phyloP scores from a whole-genome alignment of 768 basidiomycete species.

The Lepiota subincarnata region DNA sequence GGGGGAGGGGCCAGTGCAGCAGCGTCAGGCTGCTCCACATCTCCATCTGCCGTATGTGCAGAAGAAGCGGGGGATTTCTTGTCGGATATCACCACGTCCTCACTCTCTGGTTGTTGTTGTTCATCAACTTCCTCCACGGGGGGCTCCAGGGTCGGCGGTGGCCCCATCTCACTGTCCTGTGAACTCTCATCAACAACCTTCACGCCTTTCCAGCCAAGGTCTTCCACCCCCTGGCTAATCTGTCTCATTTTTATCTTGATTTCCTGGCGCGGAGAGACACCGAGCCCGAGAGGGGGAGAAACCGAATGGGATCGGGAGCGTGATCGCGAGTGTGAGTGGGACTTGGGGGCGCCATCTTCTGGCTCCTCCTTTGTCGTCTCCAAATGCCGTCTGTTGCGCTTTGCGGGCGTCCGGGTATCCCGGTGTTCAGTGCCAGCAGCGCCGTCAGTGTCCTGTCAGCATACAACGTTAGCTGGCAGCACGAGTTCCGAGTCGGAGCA shows the following conservation, averaged over 20 bases:
- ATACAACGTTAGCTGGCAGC: slow-evolving; percentile 12
- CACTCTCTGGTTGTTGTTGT: slow-evolving; percentile 6
- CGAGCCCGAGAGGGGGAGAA: slow-evolving; percentile 36
- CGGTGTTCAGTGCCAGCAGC: slow-evolving; percentile 35
- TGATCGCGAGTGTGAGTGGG: slow-evolving; percentile 34
- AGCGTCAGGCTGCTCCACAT: neutral
- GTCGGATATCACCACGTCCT: slow-evolving; percentile 10
- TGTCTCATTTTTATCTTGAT: slow-evolving; percentile 69
- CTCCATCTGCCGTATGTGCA: slow-evolving; percentile 4
- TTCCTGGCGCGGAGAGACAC: slow-evolving; percentile 71
- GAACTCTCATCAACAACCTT: slow-evolving; percentile 31
- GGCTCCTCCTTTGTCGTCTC: slow-evolving; percentile 65
- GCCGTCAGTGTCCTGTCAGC: slow-evolving; percentile 37
- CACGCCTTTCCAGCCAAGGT: slow-evolving; percentile 64
- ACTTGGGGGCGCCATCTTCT: slow-evolving; percentile 29
- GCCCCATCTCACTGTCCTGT: slow-evolving; percentile 15
- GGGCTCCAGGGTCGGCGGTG: slow-evolving; percentile 6
- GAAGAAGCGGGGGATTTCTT: neutral
- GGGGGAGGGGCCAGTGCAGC: slow-evolving; percentile 4
- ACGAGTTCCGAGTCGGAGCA: slow-evolving; percentile 9
- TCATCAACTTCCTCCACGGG: slow-evolving; percentile 12
- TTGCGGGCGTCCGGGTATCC: slow-evolving; percentile 60
- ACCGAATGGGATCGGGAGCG: slow-evolving; percentile 40
- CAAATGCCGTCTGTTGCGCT: slow-evolving; percentile 68
- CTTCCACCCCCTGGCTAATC: slow-evolving; percentile 77